Conservation (phyloP, 176 grass and related monocot genomes). For the Oryza australiensis region DNA sequence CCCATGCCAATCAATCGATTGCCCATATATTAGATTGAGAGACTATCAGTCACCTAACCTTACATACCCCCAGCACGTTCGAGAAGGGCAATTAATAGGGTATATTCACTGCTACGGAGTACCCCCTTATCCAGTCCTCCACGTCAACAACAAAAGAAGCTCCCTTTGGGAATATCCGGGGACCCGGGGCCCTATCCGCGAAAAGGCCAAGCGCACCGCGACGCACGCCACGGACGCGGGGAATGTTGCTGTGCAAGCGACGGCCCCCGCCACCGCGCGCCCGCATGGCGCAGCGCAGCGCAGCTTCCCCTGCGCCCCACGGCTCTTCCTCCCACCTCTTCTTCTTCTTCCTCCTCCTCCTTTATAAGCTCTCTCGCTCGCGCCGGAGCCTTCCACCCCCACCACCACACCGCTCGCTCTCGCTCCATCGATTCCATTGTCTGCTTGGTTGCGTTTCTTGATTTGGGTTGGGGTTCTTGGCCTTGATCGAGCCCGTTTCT, state of each 20-base stretch:
- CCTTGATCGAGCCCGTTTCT: slow-evolving; percentile 27
- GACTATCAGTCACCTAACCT: not conserved
- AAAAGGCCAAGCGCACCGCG: not conserved
- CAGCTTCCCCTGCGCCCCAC: slow-evolving; percentile 29
- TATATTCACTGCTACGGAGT: not conserved
- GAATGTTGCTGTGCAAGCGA: slow-evolving; percentile 34
- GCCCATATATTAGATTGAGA: not conserved
- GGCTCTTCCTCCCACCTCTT: slow-evolving; percentile 2
- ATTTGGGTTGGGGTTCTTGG: not conserved
- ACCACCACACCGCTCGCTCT: slow-evolving; percentile 1
- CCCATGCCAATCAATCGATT: not conserved
- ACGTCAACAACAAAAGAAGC: slow-evolving; percentile 7
- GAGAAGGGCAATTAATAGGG: not conserved
- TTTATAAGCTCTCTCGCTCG: slow-evolving; percentile 43
- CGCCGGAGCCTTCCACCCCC: slow-evolving; percentile 26
- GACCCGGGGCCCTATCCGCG: not conserved
- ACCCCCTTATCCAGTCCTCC: not conserved
- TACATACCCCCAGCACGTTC: not conserved
- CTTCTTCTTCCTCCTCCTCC: slow-evolving; percentile 4
- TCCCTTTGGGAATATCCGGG: not conserved
- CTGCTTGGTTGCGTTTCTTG: not conserved
- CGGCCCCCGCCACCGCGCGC: not conserved
- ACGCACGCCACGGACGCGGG: not conserved
- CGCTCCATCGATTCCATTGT: not conserved
- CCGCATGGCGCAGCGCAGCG: too few relatives aligned